Base-by-base conservation (phyloP, 768 basidiomycete genomes). In the Tricholoma saponaceum region DNA sequence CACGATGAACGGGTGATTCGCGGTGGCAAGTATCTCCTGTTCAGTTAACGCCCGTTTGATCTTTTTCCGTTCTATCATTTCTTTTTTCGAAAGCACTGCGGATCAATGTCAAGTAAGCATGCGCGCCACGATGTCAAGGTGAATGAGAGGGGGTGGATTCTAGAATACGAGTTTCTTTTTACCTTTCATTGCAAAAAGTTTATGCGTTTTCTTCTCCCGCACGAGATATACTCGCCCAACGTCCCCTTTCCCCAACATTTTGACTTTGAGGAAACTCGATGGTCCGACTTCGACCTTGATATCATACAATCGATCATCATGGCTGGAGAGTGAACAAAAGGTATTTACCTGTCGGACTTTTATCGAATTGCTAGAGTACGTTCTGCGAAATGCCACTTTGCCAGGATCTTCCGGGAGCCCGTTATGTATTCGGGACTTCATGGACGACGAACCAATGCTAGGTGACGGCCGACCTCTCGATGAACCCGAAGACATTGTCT, bases 41-140 rank as follows among this genome's bases (percentile, higher is more conserved):
- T 99, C 97, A 4, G 97, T 98, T 67, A 99, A 71, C 8, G 96
- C 97, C 60, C 97, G 86, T 73, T 99, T 99, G 78, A 99, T 96
- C 81, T 99, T 99, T 79, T 96, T 97, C 66, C 97, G 86, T 76
- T 96, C 94, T 72, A 99, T 95, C 96, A 99, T 98, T 79, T 99
- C 97, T 79, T 90, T 92, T 79, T 98, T 98, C 52, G 95, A 97
- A 46, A 99, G 79, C 22, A 99, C 97, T 96, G 72, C 67, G 69
- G 69, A 73, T 69, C 70, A 74, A 69, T 58, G 60, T 65, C 67
- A 66, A 70, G 63, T 71, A 68, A 76, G 72, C 57, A 70, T 64
- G 55, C 59, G 61, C 69, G 70, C 70, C 70, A 72, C 66, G 73
- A 66, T 66, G 62, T 64, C 59, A 62, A 56, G 58, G 52, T 28